Conservation (phyloP, 306 rosid species). For the Quercus cerris region DNA sequence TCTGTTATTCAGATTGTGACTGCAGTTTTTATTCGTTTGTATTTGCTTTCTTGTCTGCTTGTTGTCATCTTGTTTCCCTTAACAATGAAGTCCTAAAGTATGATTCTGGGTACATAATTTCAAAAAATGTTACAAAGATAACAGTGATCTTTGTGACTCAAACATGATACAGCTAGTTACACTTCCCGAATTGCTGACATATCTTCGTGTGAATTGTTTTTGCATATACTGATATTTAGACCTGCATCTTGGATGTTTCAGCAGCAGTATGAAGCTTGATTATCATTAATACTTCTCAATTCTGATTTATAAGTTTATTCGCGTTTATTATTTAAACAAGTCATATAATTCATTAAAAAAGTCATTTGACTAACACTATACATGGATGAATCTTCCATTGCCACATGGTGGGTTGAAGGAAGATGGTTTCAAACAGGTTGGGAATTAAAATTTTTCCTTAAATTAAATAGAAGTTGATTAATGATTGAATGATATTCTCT, state of each 20-base stretch:
- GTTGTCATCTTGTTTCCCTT: conserved; percentile 3
- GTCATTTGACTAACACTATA: no score
- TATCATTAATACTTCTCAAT: neutral
- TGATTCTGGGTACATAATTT: conserved; percentile 9
- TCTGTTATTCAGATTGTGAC: conserved; percentile 1
- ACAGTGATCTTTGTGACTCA: neutral
- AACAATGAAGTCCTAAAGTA: neutral
- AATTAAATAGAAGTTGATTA: no score
- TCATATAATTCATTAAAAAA: no score
- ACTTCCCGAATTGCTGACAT: neutral
- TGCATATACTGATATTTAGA: neutral
- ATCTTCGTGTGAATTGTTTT: neutral
- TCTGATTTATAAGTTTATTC: neutral
- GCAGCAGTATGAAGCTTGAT: neutral
- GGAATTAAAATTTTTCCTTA: no score
- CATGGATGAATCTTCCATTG: no score
- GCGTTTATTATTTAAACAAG: no score
- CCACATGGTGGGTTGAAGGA: no score
- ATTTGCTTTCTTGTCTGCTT: conserved; percentile 11
- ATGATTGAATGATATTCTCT: no score
- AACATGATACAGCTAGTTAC: neutral
- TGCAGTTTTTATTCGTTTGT: conserved; percentile 1
- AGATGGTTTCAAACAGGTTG: no score
- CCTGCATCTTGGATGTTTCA: neutral
- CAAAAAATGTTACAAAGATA: neutral